phyloP scores from a whole-genome alignment of 2,329 filamentous ascomycete genomes.

The Capronia coronata region DNA sequence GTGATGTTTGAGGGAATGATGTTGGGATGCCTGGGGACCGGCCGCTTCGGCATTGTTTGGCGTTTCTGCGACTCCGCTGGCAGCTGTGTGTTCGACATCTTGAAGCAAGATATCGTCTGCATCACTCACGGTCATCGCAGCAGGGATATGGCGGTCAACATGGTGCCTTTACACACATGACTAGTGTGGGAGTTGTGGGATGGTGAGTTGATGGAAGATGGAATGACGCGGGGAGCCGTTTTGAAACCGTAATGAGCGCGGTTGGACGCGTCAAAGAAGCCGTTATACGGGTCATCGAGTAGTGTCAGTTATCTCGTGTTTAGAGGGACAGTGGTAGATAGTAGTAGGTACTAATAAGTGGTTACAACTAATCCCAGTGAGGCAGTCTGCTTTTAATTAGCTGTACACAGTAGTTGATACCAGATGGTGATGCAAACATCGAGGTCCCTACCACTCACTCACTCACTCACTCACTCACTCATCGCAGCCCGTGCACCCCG shows the following conservation, averaged over 20 bases:
- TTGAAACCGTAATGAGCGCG: slow-evolving; percentile 2
- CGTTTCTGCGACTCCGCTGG: background rate
- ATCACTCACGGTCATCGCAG: slow-evolving; percentile 20
- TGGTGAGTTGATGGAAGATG: background rate
- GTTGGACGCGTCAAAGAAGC: slow-evolving; percentile 4
- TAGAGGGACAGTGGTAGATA: no score
- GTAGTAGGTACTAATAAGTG: background rate
- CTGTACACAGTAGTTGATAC: no score
- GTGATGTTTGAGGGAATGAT: slow-evolving; percentile 76
- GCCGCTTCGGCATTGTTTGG: background rate
- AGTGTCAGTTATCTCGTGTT: no score
- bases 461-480: background rate
- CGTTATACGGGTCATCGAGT: background rate
- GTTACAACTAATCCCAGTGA: background rate
- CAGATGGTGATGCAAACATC: no score
- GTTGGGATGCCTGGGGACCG: slow-evolving; percentile 29
- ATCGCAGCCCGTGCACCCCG: slow-evolving; percentile 5
- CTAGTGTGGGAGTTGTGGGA: background rate
- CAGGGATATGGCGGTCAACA: slow-evolving; percentile 1
- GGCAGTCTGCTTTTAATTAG: slow-evolving; percentile 3
- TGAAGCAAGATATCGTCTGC: slow-evolving; percentile 2
- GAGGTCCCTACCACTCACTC: background rate
- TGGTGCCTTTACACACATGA: background rate
- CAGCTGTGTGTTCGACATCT: slow-evolving; percentile 1
- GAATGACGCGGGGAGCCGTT: background rate